Base-by-base conservation (phyloP, 257 asterid species). In the Solanum pimpinellifolium region DNA sequence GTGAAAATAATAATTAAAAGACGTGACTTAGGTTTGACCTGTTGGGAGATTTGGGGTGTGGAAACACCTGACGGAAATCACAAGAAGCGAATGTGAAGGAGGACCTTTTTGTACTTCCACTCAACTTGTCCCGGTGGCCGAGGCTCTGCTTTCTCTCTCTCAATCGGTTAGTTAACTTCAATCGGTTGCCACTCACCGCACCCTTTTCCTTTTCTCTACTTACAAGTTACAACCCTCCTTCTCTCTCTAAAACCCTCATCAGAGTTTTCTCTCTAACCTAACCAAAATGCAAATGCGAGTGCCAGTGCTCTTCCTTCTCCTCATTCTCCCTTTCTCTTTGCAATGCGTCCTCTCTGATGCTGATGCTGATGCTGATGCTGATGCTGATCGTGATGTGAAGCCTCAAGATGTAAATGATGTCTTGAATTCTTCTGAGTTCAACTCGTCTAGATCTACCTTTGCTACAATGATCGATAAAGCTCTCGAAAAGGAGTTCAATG, bases 401-500 rank as follows among this genome's bases (percentile, higher is more conserved):
- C 88, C 86, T 73, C 52, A 33, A 70, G 93, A 84, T 33, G 60
- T 46, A 85, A 70, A 41, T 87, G 91, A 59, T 82, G 88, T 47
- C 73, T 87, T 88, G 1, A 91, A 91, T 65, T 92, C 91, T 76
- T 89, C 73, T 76, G 87, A 81, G 20, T 88, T 86, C 27, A 92
- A 87, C 86, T 69, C 83, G 42, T 86, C 91, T 75, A 86, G 75
- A 73, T 85, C 90, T 20, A 92, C 91, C 85, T 75, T 94, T 15
- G 98, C 95, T 33, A 94, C 92, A 62, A 91, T 92, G 85, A 86
- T 95, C 83, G 96, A 93, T 86, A 89, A 93, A 86, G 98, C 98
- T 69, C 90, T 94, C 88, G 94, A 93, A 81, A 95, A 93, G 84
- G 98, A 95, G 94, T 95, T 95, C 89, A 93, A 92, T 80, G 98